These are phyloP conservation scores for Chloris gayana DNA, from an alignment of 176 grass and related monocot genomes.

Conservation along the genomic window DNA sequence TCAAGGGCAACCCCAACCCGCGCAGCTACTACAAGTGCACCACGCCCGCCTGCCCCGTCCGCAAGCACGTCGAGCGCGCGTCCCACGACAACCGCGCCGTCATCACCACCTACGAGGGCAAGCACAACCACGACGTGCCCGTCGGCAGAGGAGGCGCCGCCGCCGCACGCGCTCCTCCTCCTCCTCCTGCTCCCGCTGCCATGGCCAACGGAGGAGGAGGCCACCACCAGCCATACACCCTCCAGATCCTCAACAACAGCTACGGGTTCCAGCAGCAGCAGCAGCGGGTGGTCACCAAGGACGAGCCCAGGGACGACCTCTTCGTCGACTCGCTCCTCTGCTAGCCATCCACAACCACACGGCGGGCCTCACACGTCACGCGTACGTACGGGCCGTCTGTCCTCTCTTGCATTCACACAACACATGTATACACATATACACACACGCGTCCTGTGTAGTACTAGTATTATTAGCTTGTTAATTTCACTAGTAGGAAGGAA, in stretches of 20 bases:
- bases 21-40: conserved; percentile 95
- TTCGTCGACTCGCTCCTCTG: conserved; percentile 70
- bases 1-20: conserved; percentile 75
- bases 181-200: not conserved
- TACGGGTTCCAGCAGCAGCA: conserved; percentile 34
- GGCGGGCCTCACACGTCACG: not conserved
- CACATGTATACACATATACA: not conserved
- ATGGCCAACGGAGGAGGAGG: not conserved
- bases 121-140: conserved; percentile 82
- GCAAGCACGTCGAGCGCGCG: conserved; percentile 81
- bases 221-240: not conserved
- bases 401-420: not conserved
- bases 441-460: not conserved
- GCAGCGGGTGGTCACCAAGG: conserved; percentile 36
- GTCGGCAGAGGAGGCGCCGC: conserved; percentile 56
- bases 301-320: conserved; percentile 68
- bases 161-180: not conserved
- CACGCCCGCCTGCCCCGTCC: conserved; percentile 61
- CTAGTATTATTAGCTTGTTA: not conserved
- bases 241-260: conserved; percentile 44
- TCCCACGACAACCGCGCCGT: conserved; percentile 60
- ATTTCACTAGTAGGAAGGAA: not conserved
- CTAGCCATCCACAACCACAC: conserved; percentile 20
- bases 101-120: conserved; percentile 82
- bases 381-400: too few species aligned